Base-by-base conservation (phyloP, 2,329 filamentous ascomycete species). In the Colletotrichum somersetense region DNA sequence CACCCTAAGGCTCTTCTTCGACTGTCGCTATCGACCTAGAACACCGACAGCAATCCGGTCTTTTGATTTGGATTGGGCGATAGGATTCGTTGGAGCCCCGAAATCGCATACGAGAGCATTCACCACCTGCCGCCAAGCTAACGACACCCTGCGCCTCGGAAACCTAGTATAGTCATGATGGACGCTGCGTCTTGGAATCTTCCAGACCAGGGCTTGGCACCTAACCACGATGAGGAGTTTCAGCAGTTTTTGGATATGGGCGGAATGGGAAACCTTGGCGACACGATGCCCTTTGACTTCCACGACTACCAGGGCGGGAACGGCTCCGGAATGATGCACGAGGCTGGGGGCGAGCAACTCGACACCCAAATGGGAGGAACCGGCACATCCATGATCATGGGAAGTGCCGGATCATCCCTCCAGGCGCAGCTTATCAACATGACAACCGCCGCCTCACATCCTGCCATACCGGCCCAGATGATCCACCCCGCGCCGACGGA, bases 191-290 rank as follows among this genome's bases (percentile, higher is more conserved):
- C 80, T 73, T 91, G 89, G 89, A 86, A 86, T 75, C 83, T 84
- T 62, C 86, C 89, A 77, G 88, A 90, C 76, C 87, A 89, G 76
- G 82, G 83, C 71, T 83, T 90, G 79, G 82, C 86, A 38, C 79
- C 84, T 14, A 75, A 84, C 7, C 78, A 83, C 62, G 89, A 91
- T 59, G 89, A 91, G 78, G 89, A 91, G 50, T 91, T 91, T 77
- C 86, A 89, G 74, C 89, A 91, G 75, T 91, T 91, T 71, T 83
- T 92, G 73, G 87, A 91, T 75, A 88, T 92, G 83, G 86, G 85
- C 69, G 82, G 81, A 75, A 89, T 91, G 83, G 84, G 83, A 40
- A 85, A 81, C 73, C 80, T 91, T 70, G 80, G 80, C 73, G 88
- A 90, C 67, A 81, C 83, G 64, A 83, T 91, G 77, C 85, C 86